Base-by-base conservation (phyloP, 108 stramenopile species). In the Nannochloropsis gaditana region DNA sequence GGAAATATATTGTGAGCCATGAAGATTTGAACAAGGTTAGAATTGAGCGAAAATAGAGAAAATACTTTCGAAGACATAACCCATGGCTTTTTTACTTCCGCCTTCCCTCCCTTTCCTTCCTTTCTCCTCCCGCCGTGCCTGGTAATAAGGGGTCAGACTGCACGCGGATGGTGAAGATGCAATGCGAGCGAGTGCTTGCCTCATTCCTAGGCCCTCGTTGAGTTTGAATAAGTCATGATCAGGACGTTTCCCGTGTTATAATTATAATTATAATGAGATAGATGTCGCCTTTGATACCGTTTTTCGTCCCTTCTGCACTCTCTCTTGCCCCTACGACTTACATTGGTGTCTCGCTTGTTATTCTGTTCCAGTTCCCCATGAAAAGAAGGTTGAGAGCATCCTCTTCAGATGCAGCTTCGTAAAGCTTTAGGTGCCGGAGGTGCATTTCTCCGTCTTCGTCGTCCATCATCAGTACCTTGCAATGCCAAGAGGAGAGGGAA, bases 361-460 rank as follows among this genome's bases (percentile, higher is more conserved):
- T 91, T 42, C 93, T 88, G 86, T 92, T 80, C 85, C 84, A 47
- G 84, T 90, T 91, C 2, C 93, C 93, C 43, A 90, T 15, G 86
- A 92, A 93, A 17, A 93, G 82, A 15, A 92, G 84, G 82, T 89
- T 85, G 44, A 93, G 59, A 5, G 93, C 93, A 31, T 92, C 90
- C 80, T 92, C 87, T 80, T 93, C 92, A 10, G 82, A 41, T 41
- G 45, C 79, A 21, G 86, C 88, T 80, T 92, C 85, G 44, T 50
- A 86, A 0, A 59, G 82, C n/a, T 79, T n/a, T 11, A 92, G 43
- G 11, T 80, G 47, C 5, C 80, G 80, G 3, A 92, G 79, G 4
- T 43, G 17, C n/a, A 90, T 41, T 41, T n/a, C 42, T 6, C 90
- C 89, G 31, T 83, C 17, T 5, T 43, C 79, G 82, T 79, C 84